Evolutionary conservation across 495 filamentous ascomycete species (phyloP).

Genomic region (Aspergillus sclerotioniger): DNA sequence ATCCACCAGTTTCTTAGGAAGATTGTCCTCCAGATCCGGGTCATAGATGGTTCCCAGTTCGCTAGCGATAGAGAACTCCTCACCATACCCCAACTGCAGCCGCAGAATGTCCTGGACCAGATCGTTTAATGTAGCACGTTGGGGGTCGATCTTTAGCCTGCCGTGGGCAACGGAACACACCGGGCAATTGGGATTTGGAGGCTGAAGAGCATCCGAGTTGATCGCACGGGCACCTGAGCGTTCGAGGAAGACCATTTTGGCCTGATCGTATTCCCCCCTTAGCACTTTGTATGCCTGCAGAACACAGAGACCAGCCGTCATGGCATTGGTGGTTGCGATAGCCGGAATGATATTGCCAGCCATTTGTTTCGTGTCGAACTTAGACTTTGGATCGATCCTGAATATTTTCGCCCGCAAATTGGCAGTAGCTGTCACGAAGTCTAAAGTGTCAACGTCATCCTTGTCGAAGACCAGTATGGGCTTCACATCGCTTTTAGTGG

Average conservation of each 20-base stretch:
- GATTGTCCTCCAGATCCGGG: constrained; percentile 81
- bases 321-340: constrained; percentile 97
- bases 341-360: constrained; percentile 98
- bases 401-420: constrained; percentile 86
- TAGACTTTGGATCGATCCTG: constrained; percentile 80
- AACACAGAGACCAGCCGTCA: constrained; percentile 90
- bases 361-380: constrained; percentile 99
- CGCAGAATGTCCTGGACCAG: constrained; percentile 74
- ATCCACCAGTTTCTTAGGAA: constrained; percentile 74
- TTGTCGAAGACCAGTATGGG: constrained; percentile 89
- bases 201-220: constrained; percentile 67
- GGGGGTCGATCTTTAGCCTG: constrained; percentile 64
- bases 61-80: constrained; percentile 76
- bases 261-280: constrained; percentile 63
- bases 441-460: constrained; percentile 91
- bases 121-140: constrained; percentile 74
- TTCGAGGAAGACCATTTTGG: constrained; percentile 75
- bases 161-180: constrained; percentile 75
- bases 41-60: constrained; percentile 79
- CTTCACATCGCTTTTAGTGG: constrained; percentile 45
- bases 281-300: constrained; percentile 92
- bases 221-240: constrained; percentile 68
- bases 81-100: constrained; percentile 70
- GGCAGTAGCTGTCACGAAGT: constrained; percentile 88
- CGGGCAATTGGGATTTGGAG: constrained; percentile 76